Conservation (phyloP, 805 yeast species). For the Metahyphopichia silvanorum region DNA sequence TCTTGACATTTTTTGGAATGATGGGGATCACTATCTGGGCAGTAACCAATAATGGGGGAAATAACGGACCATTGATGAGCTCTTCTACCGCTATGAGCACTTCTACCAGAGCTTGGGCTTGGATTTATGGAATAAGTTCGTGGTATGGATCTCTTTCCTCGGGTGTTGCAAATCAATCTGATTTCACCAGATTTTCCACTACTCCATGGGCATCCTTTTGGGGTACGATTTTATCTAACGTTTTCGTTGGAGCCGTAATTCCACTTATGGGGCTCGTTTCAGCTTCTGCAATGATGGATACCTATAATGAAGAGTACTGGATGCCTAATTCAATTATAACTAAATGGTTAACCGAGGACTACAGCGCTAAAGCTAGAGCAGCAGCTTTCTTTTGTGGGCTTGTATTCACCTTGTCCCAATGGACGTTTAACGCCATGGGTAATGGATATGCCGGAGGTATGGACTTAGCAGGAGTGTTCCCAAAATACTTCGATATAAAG, state of each 20-base stretch:
- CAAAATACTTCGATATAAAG: conserved; percentile 39
- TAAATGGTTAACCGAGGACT: conserved; percentile 38
- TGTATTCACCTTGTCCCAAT: conserved; percentile 28
- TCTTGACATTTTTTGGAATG: conserved; percentile 30
- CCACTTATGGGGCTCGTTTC: conserved; percentile 46
- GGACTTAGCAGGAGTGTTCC: conserved; percentile 47
- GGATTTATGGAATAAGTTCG: conserved; percentile 36
- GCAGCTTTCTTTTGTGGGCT: conserved; percentile 44
- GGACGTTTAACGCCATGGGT: conserved; percentile 33
- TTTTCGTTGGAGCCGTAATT: conserved; percentile 39
- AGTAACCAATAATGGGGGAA: conserved; percentile 24
- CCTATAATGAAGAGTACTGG: conserved; percentile 42
- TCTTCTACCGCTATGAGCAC: conserved; percentile 11
- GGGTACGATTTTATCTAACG: conserved; percentile 33
- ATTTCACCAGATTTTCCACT: conserved; percentile 37
- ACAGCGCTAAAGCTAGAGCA: conserved; percentile 39
- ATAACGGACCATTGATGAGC: conserved; percentile 20
- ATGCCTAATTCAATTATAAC: conserved; percentile 40
- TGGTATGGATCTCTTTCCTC: conserved; percentile 36
- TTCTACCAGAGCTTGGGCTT: conserved; percentile 37
- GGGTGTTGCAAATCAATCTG: conserved; percentile 38
- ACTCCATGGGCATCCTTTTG: conserved; percentile 18
- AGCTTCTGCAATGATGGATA: conserved; percentile 38
- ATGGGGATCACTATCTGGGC: conserved; percentile 31
- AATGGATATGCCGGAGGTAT: conserved; percentile 56